A percentile compares a stretch with the other conserved stretches of the same genome.
These are phyloP conservation scores for Coemansia sp. DNA, from an alignment of 192 early-diverging fungal genomes.

Conservation along the genomic window DNA sequence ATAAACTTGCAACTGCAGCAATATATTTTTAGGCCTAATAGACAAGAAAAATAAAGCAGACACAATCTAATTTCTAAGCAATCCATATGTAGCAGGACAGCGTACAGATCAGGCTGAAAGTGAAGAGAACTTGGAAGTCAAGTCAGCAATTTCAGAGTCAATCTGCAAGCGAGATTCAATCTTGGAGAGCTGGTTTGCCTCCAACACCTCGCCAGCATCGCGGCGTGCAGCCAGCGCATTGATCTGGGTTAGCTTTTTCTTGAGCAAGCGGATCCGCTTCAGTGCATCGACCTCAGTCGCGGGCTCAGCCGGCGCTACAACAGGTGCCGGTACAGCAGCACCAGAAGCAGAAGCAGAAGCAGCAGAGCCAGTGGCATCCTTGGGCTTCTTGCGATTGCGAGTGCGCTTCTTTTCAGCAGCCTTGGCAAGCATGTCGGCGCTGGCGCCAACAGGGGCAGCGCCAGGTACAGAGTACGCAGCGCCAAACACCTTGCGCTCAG, in stretches of 20 bases:
- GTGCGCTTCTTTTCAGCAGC: conserved; percentile 65
- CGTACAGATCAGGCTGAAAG: background rate
- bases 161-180: conserved; percentile 26
- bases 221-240: conserved; percentile 76
- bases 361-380: conserved; percentile 33
- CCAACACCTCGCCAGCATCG: conserved; percentile 74
- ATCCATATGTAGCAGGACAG: background rate
- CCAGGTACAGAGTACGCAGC: conserved; percentile 19
- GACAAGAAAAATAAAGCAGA: background rate
- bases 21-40: too few species aligned
- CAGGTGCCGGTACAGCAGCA: conserved; percentile 7
- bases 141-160: conserved; percentile 33
- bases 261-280: conserved; percentile 82
- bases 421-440: conserved; percentile 7
- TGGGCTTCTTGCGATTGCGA: conserved; percentile 76
- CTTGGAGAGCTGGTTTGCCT: conserved; percentile 56
- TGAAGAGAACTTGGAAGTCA: conserved; percentile 18
- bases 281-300: conserved; percentile 61
- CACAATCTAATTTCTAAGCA: background rate
- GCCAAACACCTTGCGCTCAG: conserved; percentile 23
- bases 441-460: conserved; percentile 36
- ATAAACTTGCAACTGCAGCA: too few species aligned
- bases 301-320: background rate
- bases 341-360: conserved; percentile 16
- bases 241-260: conserved; percentile 94